These are phyloP conservation scores for Medicago lupulina DNA, from an alignment of 306 rosid genomes.

Conservation along the genomic window DNA sequence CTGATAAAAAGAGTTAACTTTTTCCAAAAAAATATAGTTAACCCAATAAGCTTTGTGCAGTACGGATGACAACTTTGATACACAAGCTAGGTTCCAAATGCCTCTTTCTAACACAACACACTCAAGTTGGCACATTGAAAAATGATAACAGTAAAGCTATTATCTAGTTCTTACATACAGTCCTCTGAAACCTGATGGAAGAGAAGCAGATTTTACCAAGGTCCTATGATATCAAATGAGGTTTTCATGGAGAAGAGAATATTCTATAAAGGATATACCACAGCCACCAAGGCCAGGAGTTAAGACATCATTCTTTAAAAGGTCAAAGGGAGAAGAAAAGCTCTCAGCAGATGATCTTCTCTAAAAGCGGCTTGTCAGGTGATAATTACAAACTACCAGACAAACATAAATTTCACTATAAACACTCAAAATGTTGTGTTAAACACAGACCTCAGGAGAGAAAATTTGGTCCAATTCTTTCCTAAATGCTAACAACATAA, in stretches of 20 bases:
- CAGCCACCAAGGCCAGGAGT: background rate
- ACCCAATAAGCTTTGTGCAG: background rate
- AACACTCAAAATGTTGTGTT: background rate
- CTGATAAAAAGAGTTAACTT: background rate
- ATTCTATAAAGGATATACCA: background rate
- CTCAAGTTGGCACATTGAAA: slow-evolving; percentile 29
- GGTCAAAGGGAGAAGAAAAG: background rate
- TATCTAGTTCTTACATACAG: slow-evolving; percentile 3
- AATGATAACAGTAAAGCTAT: background rate
- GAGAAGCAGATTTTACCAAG: background rate
- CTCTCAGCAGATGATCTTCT: background rate
- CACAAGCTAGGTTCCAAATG: slow-evolving; percentile 6
- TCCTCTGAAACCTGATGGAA: slow-evolving; percentile 15
- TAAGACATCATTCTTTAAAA: background rate
- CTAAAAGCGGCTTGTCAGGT: background rate
- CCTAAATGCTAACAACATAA: background rate
- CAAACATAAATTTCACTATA: background rate
- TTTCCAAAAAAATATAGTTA: background rate
- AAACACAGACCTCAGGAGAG: background rate
- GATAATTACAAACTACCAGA: background rate
- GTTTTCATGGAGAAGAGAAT: background rate
- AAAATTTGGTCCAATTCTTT: slow-evolving; percentile 21
- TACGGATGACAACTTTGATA: background rate
- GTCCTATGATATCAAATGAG: background rate
- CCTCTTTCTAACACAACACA: slow-evolving; percentile 6